Evolutionary conservation across 2,329 filamentous ascomycete genomes (phyloP).

Genomic region (Alternaria triticina): DNA sequence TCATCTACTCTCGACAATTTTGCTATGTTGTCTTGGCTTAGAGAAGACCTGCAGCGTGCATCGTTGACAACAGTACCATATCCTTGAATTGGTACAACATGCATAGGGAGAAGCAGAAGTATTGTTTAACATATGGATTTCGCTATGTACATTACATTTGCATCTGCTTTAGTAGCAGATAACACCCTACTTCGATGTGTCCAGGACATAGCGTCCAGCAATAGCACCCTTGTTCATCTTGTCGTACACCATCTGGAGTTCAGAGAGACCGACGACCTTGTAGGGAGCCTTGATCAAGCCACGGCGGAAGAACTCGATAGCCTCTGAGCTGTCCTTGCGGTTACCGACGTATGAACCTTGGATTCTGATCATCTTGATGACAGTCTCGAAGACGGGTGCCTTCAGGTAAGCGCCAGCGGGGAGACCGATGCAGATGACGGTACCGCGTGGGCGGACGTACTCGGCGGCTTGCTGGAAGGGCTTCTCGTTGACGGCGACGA

Average conservation of each 20-base stretch:
- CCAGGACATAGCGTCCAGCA: slow-evolving; percentile 79
- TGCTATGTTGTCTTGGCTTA: too few relatives aligned
- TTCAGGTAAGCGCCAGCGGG: slow-evolving; percentile 77
- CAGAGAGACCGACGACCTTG: slow-evolving; percentile 81
- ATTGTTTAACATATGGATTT: not conserved
- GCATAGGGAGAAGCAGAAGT: too few relatives aligned
- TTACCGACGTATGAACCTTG: slow-evolving; percentile 90
- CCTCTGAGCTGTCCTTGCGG: slow-evolving; percentile 84
- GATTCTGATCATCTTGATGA: slow-evolving; percentile 89
- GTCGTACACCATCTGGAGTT: slow-evolving; percentile 81
- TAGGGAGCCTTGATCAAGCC: slow-evolving; percentile 86
- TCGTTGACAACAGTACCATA: too few relatives aligned
- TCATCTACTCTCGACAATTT: too few relatives aligned
- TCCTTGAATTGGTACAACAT: too few relatives aligned
- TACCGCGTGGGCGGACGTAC: slow-evolving; percentile 83
- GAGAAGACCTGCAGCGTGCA: too few relatives aligned
- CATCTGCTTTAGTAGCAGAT: not conserved
- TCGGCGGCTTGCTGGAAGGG: slow-evolving; percentile 93
- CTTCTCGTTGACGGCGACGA: slow-evolving; percentile 86
- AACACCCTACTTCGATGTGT: slow-evolving; percentile 58
- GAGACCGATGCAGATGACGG: slow-evolving; percentile 87
- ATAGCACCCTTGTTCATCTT: slow-evolving; percentile 71
- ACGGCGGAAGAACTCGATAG: slow-evolving; percentile 84
- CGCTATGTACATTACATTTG: slow-evolving; percentile 15
- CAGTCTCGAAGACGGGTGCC: slow-evolving; percentile 88